Percentiles rank a stretch among this genome's conserved stretches.
These are phyloP conservation scores for Aeschynomene evenia DNA, from an alignment of 306 rosid genomes.

Conservation along the genomic window DNA sequence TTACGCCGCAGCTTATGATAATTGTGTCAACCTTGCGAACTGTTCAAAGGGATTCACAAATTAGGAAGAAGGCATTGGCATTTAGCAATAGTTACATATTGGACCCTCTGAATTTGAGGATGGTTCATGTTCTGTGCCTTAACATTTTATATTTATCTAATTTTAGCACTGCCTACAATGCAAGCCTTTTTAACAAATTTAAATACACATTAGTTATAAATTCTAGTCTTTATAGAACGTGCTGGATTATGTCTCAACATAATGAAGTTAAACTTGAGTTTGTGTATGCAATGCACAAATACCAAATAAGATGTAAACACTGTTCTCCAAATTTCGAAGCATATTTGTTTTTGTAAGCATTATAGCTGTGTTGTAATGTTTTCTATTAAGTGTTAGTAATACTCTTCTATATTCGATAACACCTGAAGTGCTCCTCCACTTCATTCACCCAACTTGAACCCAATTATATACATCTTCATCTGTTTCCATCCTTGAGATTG, in stretches of 20 bases:
- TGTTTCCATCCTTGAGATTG: too few species aligned
- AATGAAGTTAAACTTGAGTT: not conserved
- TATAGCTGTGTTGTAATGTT: too few species aligned
- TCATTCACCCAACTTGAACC: too few species aligned
- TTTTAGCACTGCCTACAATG: not conserved
- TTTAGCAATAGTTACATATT: not conserved
- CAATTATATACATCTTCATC: too few species aligned
- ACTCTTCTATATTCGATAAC: too few species aligned
- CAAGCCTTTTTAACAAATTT: not conserved
- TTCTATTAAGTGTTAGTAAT: too few species aligned
- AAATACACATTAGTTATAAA: too few species aligned
- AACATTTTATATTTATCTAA: not conserved
- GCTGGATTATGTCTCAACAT: not conserved
- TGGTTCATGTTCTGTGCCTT: not conserved
- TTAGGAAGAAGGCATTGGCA: not conserved
- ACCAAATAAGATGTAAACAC: not conserved
- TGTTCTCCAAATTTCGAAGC: conserved; percentile 11
- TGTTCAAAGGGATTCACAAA: not conserved
- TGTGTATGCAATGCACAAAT: not conserved
- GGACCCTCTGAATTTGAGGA: not conserved
- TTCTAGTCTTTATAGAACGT: not conserved
- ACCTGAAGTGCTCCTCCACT: too few species aligned
- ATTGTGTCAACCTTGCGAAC: not conserved
- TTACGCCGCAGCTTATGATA: not conserved
- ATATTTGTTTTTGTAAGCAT: not conserved